These are phyloP conservation scores for Plasmodium malariae DNA, from an alignment of 169 alveolate species.

Conservation along the genomic window DNA sequence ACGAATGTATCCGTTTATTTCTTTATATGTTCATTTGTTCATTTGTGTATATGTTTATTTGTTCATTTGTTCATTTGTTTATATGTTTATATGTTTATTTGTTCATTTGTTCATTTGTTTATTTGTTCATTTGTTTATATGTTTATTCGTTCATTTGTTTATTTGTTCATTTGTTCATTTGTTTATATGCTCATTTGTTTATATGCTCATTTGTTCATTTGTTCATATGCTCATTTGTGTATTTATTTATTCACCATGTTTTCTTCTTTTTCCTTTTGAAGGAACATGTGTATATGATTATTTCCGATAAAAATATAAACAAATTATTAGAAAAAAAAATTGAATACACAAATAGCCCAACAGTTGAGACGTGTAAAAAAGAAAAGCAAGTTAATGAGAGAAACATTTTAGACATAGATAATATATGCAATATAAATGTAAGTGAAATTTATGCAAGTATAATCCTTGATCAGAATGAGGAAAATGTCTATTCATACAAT, in stretches of 20 bases:
- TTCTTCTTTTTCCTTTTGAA: constrained; percentile 7
- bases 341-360: background rate
- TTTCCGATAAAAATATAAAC: constrained; percentile 46
- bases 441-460: constrained; percentile 39
- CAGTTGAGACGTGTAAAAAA: background rate
- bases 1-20: background rate
- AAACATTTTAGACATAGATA: constrained; percentile 12
- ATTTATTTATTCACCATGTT: background rate
- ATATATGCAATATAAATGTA: constrained; percentile 20
- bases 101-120: background rate
- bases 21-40: background rate
- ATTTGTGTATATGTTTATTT: background rate
- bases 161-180: background rate
- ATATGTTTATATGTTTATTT: background rate
- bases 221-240: background rate
- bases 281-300: constrained; percentile 52
- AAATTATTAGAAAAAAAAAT: background rate
- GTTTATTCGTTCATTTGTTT: background rate
- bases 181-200: background rate
- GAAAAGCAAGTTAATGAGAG: background rate
- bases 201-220: background rate
- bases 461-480: constrained; percentile 13
- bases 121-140: background rate
- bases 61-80: background rate
- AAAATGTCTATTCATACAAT: background rate